Percentiles rank a stretch among this genome's conserved stretches.
Evolutionary conservation across 2,329 filamentous ascomycete genomes (phyloP).

Genomic region (Fusarium subglutinans): DNA sequence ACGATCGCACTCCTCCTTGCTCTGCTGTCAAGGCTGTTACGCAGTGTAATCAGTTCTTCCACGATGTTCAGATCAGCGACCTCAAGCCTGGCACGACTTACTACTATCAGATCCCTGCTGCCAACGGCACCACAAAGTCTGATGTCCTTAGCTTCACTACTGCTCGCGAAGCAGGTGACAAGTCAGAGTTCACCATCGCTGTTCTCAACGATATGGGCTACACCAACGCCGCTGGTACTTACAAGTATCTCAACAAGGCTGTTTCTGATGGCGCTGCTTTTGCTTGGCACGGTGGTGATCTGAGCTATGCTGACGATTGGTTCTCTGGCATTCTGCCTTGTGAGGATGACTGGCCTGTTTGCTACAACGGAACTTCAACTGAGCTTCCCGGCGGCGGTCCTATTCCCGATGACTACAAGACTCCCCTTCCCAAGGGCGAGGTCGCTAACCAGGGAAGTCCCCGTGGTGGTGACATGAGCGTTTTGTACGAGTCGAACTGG

Average conservation of each 20-base stretch:
- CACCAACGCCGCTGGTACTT: background rate
- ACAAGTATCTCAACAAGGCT: background rate
- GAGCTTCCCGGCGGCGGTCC: background rate
- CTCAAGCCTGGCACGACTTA: background rate
- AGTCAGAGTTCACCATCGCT: background rate
- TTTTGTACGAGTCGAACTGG: constrained; percentile 9
- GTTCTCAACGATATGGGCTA: constrained; percentile 1
- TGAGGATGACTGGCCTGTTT: background rate
- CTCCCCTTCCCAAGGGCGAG: background rate
- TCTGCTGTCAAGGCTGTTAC: background rate
- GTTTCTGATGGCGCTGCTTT: background rate
- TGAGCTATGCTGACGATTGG: constrained; percentile 11
- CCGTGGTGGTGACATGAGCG: background rate
- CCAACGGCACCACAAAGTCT: background rate
- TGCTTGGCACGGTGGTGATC: background rate
- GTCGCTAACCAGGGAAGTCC: background rate
- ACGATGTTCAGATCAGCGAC: background rate
- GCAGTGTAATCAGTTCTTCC: constrained; percentile 5
- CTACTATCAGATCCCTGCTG: background rate
- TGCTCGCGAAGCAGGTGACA: background rate
- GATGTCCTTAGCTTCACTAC: background rate
- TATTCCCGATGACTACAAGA: background rate
- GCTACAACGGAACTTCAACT: background rate
- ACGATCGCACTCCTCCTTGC: background rate
- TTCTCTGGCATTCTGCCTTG: constrained; percentile 1